Evolutionary conservation across 768 basidiomycete species (phyloP).

Genomic region (Agaricus bisporus): DNA sequence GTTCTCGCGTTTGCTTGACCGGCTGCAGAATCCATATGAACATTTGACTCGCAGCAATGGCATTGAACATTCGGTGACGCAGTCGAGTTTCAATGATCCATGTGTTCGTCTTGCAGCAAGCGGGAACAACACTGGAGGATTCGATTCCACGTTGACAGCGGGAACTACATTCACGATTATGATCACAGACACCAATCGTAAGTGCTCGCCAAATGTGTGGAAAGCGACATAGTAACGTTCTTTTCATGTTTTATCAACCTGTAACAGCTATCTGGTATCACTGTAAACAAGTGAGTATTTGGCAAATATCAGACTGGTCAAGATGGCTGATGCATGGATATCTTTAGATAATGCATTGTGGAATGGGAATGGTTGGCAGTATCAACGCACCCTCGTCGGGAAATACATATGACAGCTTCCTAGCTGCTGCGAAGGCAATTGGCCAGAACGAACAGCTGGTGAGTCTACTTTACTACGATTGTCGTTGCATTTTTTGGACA

Average conservation of each 20-base stretch:
- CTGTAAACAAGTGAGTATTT: conserved; percentile 34
- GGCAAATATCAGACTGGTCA: background rate
- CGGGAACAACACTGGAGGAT: conserved; percentile 32
- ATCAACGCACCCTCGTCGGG: conserved; percentile 14
- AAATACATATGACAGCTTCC: conserved; percentile 11
- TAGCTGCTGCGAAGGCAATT: conserved; percentile 11
- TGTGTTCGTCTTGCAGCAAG: conserved; percentile 43
- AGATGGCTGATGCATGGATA: background rate
- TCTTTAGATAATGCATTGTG: conserved; percentile 33
- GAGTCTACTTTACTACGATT: background rate
- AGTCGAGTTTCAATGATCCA: conserved; percentile 47
- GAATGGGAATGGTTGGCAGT: conserved; percentile 42
- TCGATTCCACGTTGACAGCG: conserved; percentile 46
- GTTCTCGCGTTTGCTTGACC: conserved; percentile 24
- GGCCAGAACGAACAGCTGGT: conserved; percentile 9
- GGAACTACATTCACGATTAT: conserved; percentile 38
- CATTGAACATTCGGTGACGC: conserved; percentile 47
- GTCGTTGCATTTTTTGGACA: background rate
- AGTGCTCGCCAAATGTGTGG: conserved; percentile 13
- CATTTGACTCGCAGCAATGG: background rate
- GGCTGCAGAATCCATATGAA: background rate
- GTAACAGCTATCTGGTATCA: conserved; percentile 49
- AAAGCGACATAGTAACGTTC: background rate
- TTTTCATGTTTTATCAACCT: background rate
- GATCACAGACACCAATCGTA: conserved; percentile 41